Base-by-base conservation (phyloP, 331 rosid species). In the Ulmus americana region DNA sequence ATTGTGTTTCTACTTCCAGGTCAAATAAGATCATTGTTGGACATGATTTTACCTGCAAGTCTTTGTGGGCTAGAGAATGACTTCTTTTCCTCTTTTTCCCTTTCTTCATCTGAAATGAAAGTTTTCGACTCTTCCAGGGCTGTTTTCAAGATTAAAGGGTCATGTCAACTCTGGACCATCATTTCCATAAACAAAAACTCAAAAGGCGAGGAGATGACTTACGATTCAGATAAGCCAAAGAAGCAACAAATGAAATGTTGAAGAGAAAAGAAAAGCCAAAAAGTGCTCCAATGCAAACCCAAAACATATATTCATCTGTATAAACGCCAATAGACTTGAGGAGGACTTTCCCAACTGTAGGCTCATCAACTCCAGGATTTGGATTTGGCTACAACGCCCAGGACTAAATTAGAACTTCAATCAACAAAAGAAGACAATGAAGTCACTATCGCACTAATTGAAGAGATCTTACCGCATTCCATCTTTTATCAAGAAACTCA, bases 211-310 rank as follows among this genome's bases (percentile, higher is more conserved):
- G 55, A 61, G 46, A 39, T 45, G 42, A 49, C 72, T 76, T 80
- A 80, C 84, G 81, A 44, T 70, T 76, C 53, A 80, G 45, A 63
- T n/a, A 80, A 11, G 84, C 73, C 71, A 80, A 56, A 22, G 84
- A 81, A 38, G 61, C 69, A 28, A 70, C 20, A 28, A 76, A 76
- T 39, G 76, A 53, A 14, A 69, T 18, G 74, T 73, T 80, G 76
- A 65, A 73, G 38, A 80, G 63, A 15, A 80, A 42, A 64, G 78
- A 72, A 47, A 72, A 76, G 7, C 70, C 74, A 63, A 76, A 72
- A 8, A 80, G 74, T 45, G 77, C 84, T 15, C 71, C 84, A 64
- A 69, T 10, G 54, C 81, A 80, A 50, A 80, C 52, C 84, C 84
- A 80, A 39, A 62, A 80, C 81, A 52, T 58, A 64, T 67, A 49